phyloP scores from a whole-genome alignment of 176 grass and related monocot genomes.

The Oropetium thomaeum region DNA sequence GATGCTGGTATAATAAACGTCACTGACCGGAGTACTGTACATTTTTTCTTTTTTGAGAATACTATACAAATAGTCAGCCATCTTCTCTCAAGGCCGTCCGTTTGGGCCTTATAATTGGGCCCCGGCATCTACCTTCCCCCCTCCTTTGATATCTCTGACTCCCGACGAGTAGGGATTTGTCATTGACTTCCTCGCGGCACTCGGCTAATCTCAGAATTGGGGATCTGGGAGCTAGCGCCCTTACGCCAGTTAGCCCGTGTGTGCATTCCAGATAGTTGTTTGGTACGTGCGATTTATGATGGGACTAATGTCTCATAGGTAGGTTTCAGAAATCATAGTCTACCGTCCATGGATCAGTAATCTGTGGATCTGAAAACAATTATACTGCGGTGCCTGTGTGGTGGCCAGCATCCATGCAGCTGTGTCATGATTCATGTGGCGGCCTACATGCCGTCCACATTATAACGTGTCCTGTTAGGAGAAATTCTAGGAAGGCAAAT shows the following conservation, averaged over 20 bases:
- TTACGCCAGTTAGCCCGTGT: too few species aligned
- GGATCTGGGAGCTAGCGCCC: background rate
- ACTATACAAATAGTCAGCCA: too few species aligned
- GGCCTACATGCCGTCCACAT: slow-evolving; percentile 21
- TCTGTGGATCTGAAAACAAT: background rate
- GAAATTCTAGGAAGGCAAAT: background rate
- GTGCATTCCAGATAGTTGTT: too few species aligned
- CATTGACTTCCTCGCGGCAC: background rate
- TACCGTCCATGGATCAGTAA: background rate
- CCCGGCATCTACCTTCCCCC: background rate
- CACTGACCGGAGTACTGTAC: too few species aligned
- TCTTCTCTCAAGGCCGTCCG: background rate
- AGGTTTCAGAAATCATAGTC: background rate
- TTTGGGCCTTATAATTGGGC: background rate
- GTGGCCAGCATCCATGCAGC: background rate
- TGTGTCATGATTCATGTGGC: background rate
- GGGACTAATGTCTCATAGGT: background rate
- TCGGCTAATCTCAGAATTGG: background rate
- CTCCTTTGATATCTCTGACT: background rate
- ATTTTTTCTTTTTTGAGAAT: too few species aligned
- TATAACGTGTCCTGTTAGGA: slow-evolving; percentile 1
- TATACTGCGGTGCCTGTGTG: background rate
- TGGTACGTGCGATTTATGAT: background rate
- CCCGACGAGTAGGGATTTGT: background rate
- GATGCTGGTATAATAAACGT: too few species aligned